A percentile compares a stretch with the other conserved stretches of the same genome.
Conservation (phyloP, 2,329 filamentous ascomycete species). For the Xylaria sp. region DNA sequence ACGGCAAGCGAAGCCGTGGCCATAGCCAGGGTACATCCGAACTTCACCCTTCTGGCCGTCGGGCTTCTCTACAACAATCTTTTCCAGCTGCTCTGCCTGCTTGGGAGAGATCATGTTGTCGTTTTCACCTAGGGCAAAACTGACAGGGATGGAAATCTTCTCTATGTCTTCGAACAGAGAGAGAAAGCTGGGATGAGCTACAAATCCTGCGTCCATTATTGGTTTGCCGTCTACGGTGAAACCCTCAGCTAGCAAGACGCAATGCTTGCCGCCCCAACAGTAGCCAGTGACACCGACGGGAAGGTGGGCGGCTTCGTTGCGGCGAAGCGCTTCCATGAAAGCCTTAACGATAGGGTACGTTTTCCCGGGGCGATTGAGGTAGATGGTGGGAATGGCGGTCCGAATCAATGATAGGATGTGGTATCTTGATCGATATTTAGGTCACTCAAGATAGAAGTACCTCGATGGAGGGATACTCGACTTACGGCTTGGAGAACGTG, state of each 20-base stretch:
- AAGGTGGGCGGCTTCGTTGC: conserved; percentile 46
- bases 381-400: conserved; percentile 50
- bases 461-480: background rate
- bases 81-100: conserved; percentile 51
- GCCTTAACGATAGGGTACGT: conserved; percentile 51
- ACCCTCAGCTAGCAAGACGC: conserved; percentile 58
- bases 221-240: conserved; percentile 45
- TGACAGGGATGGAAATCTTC: conserved; percentile 56
- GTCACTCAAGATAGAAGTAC: background rate
- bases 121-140: conserved; percentile 58
- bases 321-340: conserved; percentile 53
- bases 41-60: conserved; percentile 52
- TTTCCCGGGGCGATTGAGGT: conserved; percentile 48
- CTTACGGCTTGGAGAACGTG: conserved; percentile 49
- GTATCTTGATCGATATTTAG: conserved; percentile 27
- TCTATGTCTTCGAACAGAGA: conserved; percentile 60
- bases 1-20: conserved; percentile 56
- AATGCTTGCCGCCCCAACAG: conserved; percentile 72
- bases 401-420: conserved; percentile 42
- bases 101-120: conserved; percentile 55
- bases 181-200: conserved; percentile 64
- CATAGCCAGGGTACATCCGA: conserved; percentile 52
- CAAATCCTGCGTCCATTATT: conserved; percentile 64
- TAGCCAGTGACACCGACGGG: conserved; percentile 67
- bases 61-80: conserved; percentile 51